Evolutionary conservation across 352 stramenopile species (phyloP).

Genomic region (Globisporangium megalacanthum): DNA sequence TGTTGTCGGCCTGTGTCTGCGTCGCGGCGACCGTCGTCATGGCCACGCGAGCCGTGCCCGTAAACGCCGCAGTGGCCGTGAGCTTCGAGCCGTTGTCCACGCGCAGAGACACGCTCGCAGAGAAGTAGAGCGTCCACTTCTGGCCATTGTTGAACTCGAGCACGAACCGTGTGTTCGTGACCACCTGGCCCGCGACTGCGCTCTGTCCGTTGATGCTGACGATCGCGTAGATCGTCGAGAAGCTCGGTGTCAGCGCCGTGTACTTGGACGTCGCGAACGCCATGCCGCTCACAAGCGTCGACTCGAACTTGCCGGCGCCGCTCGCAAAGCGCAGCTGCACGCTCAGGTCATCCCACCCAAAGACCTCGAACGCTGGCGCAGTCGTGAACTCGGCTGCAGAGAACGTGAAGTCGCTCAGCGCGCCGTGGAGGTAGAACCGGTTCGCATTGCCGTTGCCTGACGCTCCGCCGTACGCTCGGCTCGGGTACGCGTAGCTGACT

Average conservation of each 20-base stretch:
- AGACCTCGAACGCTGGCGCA: slow-evolving; percentile 29
- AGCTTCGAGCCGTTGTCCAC: slow-evolving; percentile 34
- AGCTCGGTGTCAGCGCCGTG: slow-evolving; percentile 32
- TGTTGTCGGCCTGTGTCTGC: slow-evolving; percentile 32
- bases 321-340: slow-evolving; percentile 44
- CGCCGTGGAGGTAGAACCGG: slow-evolving; percentile 45
- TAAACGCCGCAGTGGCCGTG: slow-evolving; percentile 25
- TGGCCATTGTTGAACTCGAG: slow-evolving; percentile 44
- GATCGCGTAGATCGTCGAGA: slow-evolving; percentile 40
- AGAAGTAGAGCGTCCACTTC: slow-evolving; percentile 60
- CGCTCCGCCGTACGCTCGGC: slow-evolving; percentile 35
- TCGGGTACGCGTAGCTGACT: slow-evolving; percentile 52
- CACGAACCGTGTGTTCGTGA: slow-evolving; percentile 39
- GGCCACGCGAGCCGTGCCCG: slow-evolving; percentile 25
- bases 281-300: slow-evolving; percentile 61
- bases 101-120: slow-evolving; percentile 22
- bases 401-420: slow-evolving; percentile 43
- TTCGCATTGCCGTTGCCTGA: slow-evolving; percentile 42
- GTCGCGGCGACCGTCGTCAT: slow-evolving; percentile 28
- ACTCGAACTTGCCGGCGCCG: slow-evolving; percentile 34
- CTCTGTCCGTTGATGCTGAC: slow-evolving; percentile 37
- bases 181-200: slow-evolving; percentile 3
- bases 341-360: slow-evolving; percentile 45
- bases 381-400: slow-evolving; percentile 44
- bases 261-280: slow-evolving; percentile 53